phyloP scores from a whole-genome alignment of 1,284 basidiomycete genomes.

The Meripilus lineatus region DNA sequence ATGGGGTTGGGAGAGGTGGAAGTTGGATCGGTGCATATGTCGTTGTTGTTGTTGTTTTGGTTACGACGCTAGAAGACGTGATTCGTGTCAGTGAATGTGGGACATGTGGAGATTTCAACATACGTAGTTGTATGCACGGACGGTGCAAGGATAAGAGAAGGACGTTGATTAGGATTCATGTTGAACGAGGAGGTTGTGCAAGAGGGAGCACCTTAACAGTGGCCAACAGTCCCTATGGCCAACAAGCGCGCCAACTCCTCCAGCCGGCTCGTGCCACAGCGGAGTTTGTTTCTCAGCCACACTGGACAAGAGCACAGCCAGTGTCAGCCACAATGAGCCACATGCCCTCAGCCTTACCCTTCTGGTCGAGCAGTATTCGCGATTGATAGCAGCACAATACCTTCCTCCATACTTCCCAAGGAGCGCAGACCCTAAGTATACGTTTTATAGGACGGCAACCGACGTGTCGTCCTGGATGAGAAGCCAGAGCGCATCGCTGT shows the following conservation, averaged over 20 bases:
- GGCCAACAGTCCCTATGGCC: conserved; percentile 2
- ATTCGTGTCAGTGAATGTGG: conserved; percentile 23
- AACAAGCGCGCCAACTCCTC: conserved; percentile 4
- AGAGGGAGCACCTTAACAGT: conserved; percentile 5
- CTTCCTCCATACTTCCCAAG: too few relatives aligned
- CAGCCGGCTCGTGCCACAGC: conserved; percentile 2
- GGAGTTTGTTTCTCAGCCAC: not conserved
- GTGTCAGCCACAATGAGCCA: not conserved
- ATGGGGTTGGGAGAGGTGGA: conserved; percentile 61
- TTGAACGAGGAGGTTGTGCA: conserved; percentile 23
- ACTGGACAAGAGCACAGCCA: not conserved
- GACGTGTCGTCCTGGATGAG: too few relatives aligned
- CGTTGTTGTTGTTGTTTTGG: conserved; percentile 80
- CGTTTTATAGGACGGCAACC: too few relatives aligned
- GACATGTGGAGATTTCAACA: conserved; percentile 22
- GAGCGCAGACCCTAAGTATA: too few relatives aligned
- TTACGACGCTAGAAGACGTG: conserved; percentile 60
- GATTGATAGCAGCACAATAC: too few relatives aligned
- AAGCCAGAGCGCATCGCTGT: too few relatives aligned
- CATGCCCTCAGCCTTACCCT: not conserved
- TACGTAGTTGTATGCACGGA: conserved; percentile 77
- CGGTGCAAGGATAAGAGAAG: conserved; percentile 63
- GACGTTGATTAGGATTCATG: conserved; percentile 56
- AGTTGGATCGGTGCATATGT: conserved; percentile 78
- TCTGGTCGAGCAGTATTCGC: too few relatives aligned